A percentile compares a stretch with the other conserved stretches of the same genome.
Evolutionary conservation across 1,284 basidiomycete species (phyloP).

Genomic region (Hemileia vastatrix): DNA sequence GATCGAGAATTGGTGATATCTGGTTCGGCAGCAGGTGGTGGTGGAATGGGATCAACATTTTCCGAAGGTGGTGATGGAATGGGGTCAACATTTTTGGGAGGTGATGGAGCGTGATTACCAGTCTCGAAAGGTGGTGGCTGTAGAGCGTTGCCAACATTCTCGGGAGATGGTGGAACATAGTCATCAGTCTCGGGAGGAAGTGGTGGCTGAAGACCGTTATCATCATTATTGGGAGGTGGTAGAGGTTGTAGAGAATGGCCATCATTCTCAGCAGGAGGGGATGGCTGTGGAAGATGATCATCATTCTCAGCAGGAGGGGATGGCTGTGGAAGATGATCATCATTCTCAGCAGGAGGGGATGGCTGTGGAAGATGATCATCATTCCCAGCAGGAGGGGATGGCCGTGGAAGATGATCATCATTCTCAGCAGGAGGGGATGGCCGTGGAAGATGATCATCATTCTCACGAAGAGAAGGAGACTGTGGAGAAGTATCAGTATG

Average conservation of each 20-base stretch:
- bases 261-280: neutral
- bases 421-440: neutral
- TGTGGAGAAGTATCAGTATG: neutral
- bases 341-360: neutral
- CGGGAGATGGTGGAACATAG: too few species aligned
- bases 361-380: neutral
- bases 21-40: neutral
- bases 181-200: too few species aligned
- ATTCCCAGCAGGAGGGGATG: too few species aligned
- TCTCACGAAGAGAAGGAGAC: too few species aligned
- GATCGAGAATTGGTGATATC: neutral
- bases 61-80: neutral
- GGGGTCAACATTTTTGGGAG: neutral
- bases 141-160: neutral
- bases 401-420: neutral
- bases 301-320: constrained; percentile 1
- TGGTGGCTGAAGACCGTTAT: too few species aligned
- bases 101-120: neutral
- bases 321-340: neutral
- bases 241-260: neutral
- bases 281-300: neutral
- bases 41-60: neutral
- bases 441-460: neutral
- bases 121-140: neutral
- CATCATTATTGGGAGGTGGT: too few species aligned